Conservation (phyloP, 2,329 filamentous ascomycete genomes). For the Aspergillus arachidicola region DNA sequence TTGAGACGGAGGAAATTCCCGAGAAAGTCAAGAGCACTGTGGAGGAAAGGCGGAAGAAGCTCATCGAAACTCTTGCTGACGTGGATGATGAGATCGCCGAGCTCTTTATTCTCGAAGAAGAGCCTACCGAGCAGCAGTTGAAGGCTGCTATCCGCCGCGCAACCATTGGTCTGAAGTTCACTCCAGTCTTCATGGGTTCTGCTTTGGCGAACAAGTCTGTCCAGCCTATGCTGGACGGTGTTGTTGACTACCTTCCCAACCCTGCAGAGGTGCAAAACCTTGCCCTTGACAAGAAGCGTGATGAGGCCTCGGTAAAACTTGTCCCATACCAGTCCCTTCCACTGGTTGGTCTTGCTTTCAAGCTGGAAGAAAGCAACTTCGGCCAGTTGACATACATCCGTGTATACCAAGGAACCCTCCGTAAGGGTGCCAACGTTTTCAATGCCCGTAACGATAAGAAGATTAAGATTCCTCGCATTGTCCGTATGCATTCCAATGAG, state of each 20-base stretch:
- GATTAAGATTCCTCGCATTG: slow-evolving; percentile 93
- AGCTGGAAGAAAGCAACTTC: slow-evolving; percentile 98
- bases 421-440: slow-evolving; percentile 86
- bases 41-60: slow-evolving; percentile 76
- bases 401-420: slow-evolving; percentile 91
- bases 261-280: slow-evolving; percentile 86
- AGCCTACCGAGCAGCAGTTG: slow-evolving; percentile 78
- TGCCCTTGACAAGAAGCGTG: slow-evolving; percentile 79
- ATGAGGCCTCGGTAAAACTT: slow-evolving; percentile 80
- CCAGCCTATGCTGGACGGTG: slow-evolving; percentile 94
- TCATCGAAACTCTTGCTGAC: slow-evolving; percentile 95
- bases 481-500: slow-evolving; percentile 99
- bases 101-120: slow-evolving; percentile 84
- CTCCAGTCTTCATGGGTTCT: slow-evolving; percentile 94
- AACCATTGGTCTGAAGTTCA: slow-evolving; percentile 88
- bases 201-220: slow-evolving; percentile 92
- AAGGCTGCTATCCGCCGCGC: slow-evolving; percentile 88
- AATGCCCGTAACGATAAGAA: slow-evolving; percentile 95
- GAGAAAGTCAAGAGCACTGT: slow-evolving; percentile 75
- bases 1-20: slow-evolving; percentile 78
- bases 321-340: slow-evolving; percentile 91
- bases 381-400: slow-evolving; percentile 98
- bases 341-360: slow-evolving; percentile 95
- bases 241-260: slow-evolving; percentile 94
- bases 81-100: slow-evolving; percentile 98